Base-by-base conservation (phyloP, 2,329 filamentous ascomycete genomes). In the Juglanconis juglandina region DNA sequence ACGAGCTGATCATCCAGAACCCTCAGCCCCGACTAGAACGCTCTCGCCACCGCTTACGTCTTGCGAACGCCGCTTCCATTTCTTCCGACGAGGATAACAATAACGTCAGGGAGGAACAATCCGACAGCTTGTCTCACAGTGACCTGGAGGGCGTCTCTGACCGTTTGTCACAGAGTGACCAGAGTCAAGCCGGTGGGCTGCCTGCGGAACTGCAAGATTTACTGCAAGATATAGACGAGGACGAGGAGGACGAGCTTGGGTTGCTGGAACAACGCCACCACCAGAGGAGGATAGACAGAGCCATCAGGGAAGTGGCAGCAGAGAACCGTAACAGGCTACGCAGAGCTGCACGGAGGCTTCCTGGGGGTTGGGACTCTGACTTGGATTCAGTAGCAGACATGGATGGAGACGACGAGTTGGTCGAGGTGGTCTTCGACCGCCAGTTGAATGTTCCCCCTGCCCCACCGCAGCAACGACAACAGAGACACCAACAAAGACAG, bases 401-500 rank as follows among this genome's bases (percentile, higher is more conserved):
- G 61, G 58, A 63, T 30, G 10, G 44, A 9, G 61, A 63, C 4
- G 61, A 63, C 47, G 61, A 63, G 51, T 53, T 61, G 24, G 42
- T 63, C 2, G 61, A 63, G 39, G 54, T 63, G 44, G 54, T 63
- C 34, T 54, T 52, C 14, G 42, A 63, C 33, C 44, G 58, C 49
- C 33, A 17, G 7, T n/a, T 39, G 8, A 14, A 55, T 41, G 57
- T 13, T 42, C 53, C 53, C 52, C 58, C 51, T 39, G 48, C 35
- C 41, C 58, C 42, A 54, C 60, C 42, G 47, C 58, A 41, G 30
- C 56, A 50, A 33, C 58, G 42, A n/a, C 66, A 65, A 52, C 62
- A 60, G 51, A 63, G 63, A 44, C 53, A 60, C n/a, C 67, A 47
- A 13, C 34, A 48, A 17, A 58, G 54, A 24, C 61, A 61, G 34